Conservation (phyloP, 306 rosid genomes). For the Carpinus fangiana region DNA sequence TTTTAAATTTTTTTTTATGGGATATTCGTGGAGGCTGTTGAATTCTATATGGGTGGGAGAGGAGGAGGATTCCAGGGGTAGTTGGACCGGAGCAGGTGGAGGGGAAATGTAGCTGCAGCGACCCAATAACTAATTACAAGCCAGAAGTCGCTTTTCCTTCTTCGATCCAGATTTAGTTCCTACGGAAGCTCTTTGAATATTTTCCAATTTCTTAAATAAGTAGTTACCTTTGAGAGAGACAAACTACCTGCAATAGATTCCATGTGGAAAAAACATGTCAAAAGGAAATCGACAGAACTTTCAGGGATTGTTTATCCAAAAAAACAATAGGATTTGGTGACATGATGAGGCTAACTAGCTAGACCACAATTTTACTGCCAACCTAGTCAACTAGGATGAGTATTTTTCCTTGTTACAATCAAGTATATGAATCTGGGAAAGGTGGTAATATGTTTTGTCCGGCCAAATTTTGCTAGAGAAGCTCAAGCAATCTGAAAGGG, state of each 20-base stretch:
- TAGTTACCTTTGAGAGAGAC: slow-evolving; percentile 60
- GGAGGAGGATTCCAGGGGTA: slow-evolving; percentile 25
- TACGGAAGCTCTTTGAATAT: slow-evolving; percentile 58
- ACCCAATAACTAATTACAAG: slow-evolving; percentile 83
- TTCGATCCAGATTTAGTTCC: slow-evolving; percentile 52
- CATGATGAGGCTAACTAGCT: not conserved
- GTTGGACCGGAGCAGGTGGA: slow-evolving; percentile 45
- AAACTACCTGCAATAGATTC: slow-evolving; percentile 43
- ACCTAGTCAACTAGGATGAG: not conserved
- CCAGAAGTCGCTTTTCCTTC: slow-evolving; percentile 81
- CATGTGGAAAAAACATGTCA: slow-evolving; percentile 3
- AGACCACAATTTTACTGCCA: not conserved
- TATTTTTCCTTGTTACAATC: not conserved
- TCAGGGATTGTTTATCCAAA: not conserved
- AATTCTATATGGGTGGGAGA: not conserved
- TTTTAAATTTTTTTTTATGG: slow-evolving; percentile 9
- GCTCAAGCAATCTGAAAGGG: not conserved
- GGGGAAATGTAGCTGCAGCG: slow-evolving; percentile 43
- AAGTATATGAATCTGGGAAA: not conserved
- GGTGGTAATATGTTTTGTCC: not conserved
- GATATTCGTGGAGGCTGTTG: slow-evolving; percentile 16
- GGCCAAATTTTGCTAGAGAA: not conserved
- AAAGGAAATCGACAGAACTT: not conserved
- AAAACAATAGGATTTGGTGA: not conserved
- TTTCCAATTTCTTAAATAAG: slow-evolving; percentile 43